A percentile compares a stretch with the other conserved stretches of the same genome.
Conservation (phyloP, 345 rosid species). For the Nephelium lappaceum region DNA sequence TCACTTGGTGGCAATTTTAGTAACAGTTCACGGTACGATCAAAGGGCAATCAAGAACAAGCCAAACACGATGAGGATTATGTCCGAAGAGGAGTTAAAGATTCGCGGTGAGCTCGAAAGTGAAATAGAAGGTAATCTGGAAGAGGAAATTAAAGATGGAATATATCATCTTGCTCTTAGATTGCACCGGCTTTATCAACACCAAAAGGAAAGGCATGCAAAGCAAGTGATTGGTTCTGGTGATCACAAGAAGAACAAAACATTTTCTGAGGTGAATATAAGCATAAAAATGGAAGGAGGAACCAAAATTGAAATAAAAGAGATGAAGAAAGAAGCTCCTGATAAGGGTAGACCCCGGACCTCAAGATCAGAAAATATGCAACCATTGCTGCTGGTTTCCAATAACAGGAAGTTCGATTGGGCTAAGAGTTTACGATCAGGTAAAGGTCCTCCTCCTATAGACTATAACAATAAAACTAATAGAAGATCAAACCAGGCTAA, state of each 20-base stretch:
- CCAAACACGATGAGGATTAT: slow-evolving; percentile 11
- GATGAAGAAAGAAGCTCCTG: slow-evolving; percentile 43
- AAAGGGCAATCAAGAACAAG: slow-evolving; percentile 12
- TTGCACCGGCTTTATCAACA: slow-evolving; percentile 66
- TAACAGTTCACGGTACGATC: not conserved
- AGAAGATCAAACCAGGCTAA: slow-evolving; percentile 26
- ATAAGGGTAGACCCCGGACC: slow-evolving; percentile 17
- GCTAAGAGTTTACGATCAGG: slow-evolving; percentile 47
- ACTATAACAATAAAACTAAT: slow-evolving; percentile 17
- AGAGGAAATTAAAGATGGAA: slow-evolving; percentile 76
- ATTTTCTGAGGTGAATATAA: slow-evolving; percentile 56
- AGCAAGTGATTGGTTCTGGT: slow-evolving; percentile 15
- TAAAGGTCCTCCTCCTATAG: slow-evolving; percentile 8
- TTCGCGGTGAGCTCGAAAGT: slow-evolving; percentile 67
- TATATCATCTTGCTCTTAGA: slow-evolving; percentile 63
- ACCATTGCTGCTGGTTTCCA: not conserved
- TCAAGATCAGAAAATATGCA: slow-evolving; percentile 7
- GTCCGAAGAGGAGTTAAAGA: slow-evolving; percentile 57
- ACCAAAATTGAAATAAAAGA: slow-evolving; percentile 70
- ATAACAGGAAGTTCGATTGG: slow-evolving; percentile 49
- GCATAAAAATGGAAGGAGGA: slow-evolving; percentile 71
- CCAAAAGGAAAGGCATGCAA: slow-evolving; percentile 46
- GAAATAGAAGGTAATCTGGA: slow-evolving; percentile 75
- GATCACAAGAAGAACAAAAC: slow-evolving; percentile 30
- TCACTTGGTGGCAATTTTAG: not conserved